Conservation (phyloP, 345 rosid genomes). For the Salix dunnii region DNA sequence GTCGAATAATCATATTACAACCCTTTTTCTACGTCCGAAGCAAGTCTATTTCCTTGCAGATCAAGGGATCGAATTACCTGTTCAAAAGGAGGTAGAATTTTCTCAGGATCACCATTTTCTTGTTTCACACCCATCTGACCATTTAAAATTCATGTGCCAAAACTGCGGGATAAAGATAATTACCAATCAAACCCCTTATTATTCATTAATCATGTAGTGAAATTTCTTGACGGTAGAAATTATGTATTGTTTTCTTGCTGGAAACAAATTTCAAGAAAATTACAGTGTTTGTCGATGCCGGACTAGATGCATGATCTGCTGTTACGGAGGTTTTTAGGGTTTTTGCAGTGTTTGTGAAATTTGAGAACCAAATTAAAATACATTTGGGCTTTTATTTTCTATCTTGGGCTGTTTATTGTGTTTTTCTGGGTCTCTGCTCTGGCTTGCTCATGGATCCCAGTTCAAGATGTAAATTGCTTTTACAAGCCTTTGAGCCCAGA, state of each 20-base stretch:
- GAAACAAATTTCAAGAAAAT: not conserved
- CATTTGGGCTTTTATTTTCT: not conserved
- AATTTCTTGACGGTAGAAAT: not conserved
- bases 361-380: not conserved
- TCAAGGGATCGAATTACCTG: constrained; percentile 26
- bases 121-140: constrained; percentile 34
- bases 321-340: not conserved
- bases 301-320: not conserved
- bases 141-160: not conserved
- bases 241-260: not conserved
- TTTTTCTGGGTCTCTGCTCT: not conserved
- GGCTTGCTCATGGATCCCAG: not conserved
- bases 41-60: not conserved
- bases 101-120: constrained; percentile 25
- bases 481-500: no score
- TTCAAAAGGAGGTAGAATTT: constrained; percentile 36
- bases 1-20: not conserved
- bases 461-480: no score
- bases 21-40: not conserved
- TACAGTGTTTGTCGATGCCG: not conserved
- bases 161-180: not conserved
- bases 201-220: not conserved
- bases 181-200: not conserved
- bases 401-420: fast-evolving
- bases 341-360: not conserved